phyloP scores from a whole-genome alignment of 106 monocot species.

The Dioscorea zingiberensis region DNA sequence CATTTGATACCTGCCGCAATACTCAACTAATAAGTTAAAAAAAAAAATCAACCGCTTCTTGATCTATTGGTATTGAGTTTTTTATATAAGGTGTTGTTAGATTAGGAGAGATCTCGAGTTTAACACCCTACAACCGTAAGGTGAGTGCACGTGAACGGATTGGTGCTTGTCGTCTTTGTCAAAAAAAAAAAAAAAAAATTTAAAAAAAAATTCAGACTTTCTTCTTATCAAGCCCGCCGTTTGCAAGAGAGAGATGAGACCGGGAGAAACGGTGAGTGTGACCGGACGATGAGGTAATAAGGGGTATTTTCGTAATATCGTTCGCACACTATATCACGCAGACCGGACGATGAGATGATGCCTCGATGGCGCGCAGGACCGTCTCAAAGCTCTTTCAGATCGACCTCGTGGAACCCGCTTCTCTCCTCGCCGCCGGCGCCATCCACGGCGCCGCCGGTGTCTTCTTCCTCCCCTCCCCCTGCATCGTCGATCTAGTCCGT shows the following conservation, averaged over 20 bases:
- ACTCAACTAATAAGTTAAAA: no score
- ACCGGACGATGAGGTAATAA: conserved; percentile 45
- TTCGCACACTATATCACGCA: conserved; percentile 49
- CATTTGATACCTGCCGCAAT: no score
- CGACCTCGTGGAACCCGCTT: conserved; percentile 45
- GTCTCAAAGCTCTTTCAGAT: conserved; percentile 48
- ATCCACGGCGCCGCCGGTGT: conserved; percentile 44
- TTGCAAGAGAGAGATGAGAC: background rate
- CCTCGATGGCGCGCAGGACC: conserved; percentile 26
- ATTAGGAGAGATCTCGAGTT: no score
- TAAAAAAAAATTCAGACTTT: no score
- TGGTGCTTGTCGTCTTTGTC: no score
- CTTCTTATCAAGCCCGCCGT: no score
- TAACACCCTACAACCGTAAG: no score
- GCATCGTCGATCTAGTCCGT: conserved; percentile 47
- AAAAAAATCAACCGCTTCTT: no score
- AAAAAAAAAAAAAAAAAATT: no score
- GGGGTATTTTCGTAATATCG: background rate
- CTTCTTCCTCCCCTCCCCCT: conserved; percentile 62
- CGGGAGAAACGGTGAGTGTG: conserved; percentile 31
- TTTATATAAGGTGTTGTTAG: no score
- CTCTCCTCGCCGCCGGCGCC: conserved; percentile 42
- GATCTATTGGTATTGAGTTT: no score
- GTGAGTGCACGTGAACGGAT: no score
- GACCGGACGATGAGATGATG: conserved; percentile 51